Base-by-base conservation (phyloP, 306 rosid species). In the Pyrus pyrifolia region DNA sequence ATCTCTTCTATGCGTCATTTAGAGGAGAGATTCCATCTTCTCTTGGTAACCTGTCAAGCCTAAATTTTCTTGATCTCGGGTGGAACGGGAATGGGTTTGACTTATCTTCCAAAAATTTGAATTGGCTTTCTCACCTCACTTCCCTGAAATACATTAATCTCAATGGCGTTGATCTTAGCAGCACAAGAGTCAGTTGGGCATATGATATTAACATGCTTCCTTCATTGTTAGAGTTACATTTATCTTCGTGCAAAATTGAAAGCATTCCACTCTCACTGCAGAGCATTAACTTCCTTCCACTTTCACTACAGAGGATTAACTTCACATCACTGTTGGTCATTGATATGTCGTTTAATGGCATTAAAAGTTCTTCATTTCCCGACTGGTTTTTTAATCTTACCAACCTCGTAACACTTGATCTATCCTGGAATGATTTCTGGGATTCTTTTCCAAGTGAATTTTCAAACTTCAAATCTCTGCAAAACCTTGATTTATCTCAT, bases 111-210 rank as follows among this genome's bases (percentile, higher is more conserved):
- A 8, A 60, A 69, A 60, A 46, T 76, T 8, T 52, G 53, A 75
- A 25, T 72, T 87, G 87, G 25, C 31, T 78, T 23, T 27, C 53
- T 68, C 83, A 69, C 57, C 88, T 84, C 27, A 57, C 71, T 58
- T 82, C 86, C 31, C 65, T 87, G 40, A 61, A 78, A 52, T 67
- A 84, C 68, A 81, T 87, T 49, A 44, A 52, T n/a, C 70, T 82
- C 80, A 0, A 29, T 31, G 27, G 13, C 27, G 51, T 80, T 17
- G 38, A 84, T 38, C 82, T 87, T 72, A 72, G 74, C 22, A 63
- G 10, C 45, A 61, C 60, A 1, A 18, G 74, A 52, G 35, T 68
- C 11, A 45, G 42, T 13, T 84, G 78, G 85, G 4, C 31, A 0
- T 18, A 30, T 29, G 44, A 3, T 29, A 19, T 86, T 72, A 29